Evolutionary conservation across 2,329 filamentous ascomycete species (phyloP).

Genomic region (Helotiales sp.): DNA sequence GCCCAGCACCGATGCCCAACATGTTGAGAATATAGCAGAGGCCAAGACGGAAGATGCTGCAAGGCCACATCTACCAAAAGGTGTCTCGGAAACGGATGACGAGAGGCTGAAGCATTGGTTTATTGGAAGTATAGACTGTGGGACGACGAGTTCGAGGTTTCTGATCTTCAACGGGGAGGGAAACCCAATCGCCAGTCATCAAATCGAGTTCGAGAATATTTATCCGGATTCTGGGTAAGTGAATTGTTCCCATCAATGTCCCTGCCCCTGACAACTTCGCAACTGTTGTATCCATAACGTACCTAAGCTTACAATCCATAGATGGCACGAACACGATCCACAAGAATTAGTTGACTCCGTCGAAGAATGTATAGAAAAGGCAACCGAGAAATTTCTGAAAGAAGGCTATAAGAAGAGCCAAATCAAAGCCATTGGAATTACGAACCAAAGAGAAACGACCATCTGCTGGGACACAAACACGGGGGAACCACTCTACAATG

Average conservation of each 20-base stretch:
- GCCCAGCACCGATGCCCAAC: slow-evolving; percentile 24
- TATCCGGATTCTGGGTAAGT: slow-evolving; percentile 85
- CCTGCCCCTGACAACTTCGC: background rate
- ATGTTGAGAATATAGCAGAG: slow-evolving; percentile 34
- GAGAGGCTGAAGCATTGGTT: slow-evolving; percentile 59
- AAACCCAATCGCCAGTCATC: slow-evolving; percentile 79
- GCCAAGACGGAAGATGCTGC: slow-evolving; percentile 17
- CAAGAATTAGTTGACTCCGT: slow-evolving; percentile 75
- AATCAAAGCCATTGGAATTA: slow-evolving; percentile 76
- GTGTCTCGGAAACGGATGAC: slow-evolving; percentile 30
- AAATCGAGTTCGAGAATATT: slow-evolving; percentile 84
- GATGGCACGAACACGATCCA: slow-evolving; percentile 87
- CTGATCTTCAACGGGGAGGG: slow-evolving; percentile 85
- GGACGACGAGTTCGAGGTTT: slow-evolving; percentile 87
- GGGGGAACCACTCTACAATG: slow-evolving; percentile 78
- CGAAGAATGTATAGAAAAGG: slow-evolving; percentile 75
- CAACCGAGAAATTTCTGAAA: slow-evolving; percentile 69
- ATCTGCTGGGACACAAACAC: slow-evolving; percentile 80
- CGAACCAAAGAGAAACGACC: slow-evolving; percentile 83
- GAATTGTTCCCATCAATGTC: background rate
- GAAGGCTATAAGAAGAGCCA: slow-evolving; percentile 69
- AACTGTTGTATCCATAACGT: background rate
- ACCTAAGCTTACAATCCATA: slow-evolving; percentile 45
- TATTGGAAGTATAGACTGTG: slow-evolving; percentile 88
- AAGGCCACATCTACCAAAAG: slow-evolving; percentile 31